Evolutionary conservation across 1,284 basidiomycete genomes (phyloP), one percentile per base, ranked within the genome.

Genomic region (Ustilago xerochloae): DNA sequence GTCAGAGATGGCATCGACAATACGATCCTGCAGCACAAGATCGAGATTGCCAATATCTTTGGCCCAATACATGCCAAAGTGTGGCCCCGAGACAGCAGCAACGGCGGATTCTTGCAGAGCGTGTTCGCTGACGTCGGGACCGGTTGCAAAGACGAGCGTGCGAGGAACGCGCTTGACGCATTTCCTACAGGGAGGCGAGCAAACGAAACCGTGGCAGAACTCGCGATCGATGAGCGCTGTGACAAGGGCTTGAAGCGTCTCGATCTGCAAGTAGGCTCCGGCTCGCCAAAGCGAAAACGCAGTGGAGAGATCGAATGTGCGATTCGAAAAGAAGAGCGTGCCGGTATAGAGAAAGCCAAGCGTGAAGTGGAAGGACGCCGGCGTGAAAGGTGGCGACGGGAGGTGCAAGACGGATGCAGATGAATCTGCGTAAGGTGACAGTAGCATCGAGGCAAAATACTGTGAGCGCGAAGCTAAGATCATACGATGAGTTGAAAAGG

Each of bases 271-370:
- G 84, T 95, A 97, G 18, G 88, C 87, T 3, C 94, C 91, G 0
- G 93, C 90, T 29, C 91, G 90, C 85, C 94, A 90, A 77, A 98
- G 93, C 64, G 92, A 89, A 83, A 98, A 93, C 0, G 93, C 92
- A 15, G 94, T 98, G 47, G 91, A 88, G 64, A 98, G 89, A 86
- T 98, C 94, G 84, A 94, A 97, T 0, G 92, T 91, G 18, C 96
- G 88, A 80, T 97, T 93, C 4, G 93, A 94, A 83, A 97, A 97
- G 47, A 91, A 88, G 51, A 99, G 90, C 6, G 93, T 95, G 43
- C 96, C 96, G 12, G 94, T 93, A 82, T 98, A 98, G 54, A 95
- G 88, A 85, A 91, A 95, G 15, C 95, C 95, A 28, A 99, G 89
- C 26, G 93, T 93, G 82, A 98, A 98, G 84, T 97, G 94, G 3